Evolutionary conservation across 257 asterid species (phyloP), one percentile per base, ranked within the genome.

Genomic region (Solanum chaucha): DNA sequence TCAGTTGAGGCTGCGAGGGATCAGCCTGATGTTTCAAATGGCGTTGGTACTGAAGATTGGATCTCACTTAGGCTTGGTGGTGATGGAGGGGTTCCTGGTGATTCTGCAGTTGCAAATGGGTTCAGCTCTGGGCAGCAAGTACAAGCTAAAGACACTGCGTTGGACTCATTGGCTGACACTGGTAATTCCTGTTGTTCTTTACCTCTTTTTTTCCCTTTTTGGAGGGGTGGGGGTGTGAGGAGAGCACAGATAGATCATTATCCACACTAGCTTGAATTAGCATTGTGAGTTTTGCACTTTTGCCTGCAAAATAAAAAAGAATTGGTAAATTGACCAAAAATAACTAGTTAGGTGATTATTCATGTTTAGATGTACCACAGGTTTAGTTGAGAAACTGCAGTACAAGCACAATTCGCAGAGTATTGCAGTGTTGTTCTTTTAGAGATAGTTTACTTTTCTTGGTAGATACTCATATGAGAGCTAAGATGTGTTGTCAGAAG

Each of bases 61-160:
- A 93, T 94, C 87, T 92, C 99, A 88, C 96, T 97, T 87, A 92
- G 96, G 89, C 94, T 97, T 65, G 99, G 99, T 34, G 95, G 91
- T 87, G 92, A 95, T 91, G 92, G 91, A 89, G 90, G 88, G 72
- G 91, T 82, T 51, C 91, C 30, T 87, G 90, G 87, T 86, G 93
- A 89, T 34, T 72, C 92, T 87, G 85, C 95, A 13, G 90, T 92
- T 82, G 90, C 88, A 86, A 90, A 90, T 90, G 93, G 91, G 88
- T 86, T 92, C 75, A 90, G 89, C 80, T 87, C 92, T 10, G 91
- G 92, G 86, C 93, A 89, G 87, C 95, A 93, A 88, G 65, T 82
- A 58, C 97, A 82, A 80, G 81, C 94, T 0, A 92, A 91, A 86
- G 93, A 91, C 82, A 90, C 91, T 75, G 89, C 91, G 59, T 88